Evolutionary conservation across 78 protist genomes (phyloP).

Genomic region (Isochrysis galbana): DNA sequence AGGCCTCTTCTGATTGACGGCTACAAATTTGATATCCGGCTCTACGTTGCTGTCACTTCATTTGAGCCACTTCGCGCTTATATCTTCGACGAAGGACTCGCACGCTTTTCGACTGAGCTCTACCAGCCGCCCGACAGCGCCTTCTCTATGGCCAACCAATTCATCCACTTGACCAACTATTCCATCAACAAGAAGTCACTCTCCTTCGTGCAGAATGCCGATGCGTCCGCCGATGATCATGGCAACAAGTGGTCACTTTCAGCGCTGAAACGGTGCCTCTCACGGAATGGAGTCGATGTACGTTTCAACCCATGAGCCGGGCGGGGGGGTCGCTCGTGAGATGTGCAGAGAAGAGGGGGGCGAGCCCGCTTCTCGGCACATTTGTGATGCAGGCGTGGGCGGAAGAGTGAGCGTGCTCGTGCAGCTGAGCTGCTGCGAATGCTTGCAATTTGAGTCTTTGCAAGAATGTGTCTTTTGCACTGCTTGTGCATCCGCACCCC

Average conservation of each 20-base stretch:
- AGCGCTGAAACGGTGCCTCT: conserved; percentile 34
- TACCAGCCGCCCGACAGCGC: neutral
- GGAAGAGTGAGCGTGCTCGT: too few species aligned
- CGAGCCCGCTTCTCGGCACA: too few species aligned
- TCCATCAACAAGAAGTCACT: conserved; percentile 53
- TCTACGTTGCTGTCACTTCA: conserved; percentile 51
- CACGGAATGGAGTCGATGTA: neutral
- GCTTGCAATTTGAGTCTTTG: too few species aligned
- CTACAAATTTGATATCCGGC: conserved; percentile 70
- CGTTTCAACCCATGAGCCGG: too few species aligned
- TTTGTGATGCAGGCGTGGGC: too few species aligned
- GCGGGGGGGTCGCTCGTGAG: too few species aligned
- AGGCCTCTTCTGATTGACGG: conserved; percentile 65
- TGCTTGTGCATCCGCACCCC: too few species aligned
- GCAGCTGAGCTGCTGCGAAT: too few species aligned
- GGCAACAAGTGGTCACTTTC: conserved; percentile 63
- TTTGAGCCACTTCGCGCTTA: conserved; percentile 58
- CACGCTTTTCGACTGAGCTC: conserved; percentile 56
- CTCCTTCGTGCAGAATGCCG: neutral
- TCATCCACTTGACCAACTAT: conserved; percentile 75
- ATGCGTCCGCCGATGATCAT: neutral
- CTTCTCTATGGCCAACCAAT: neutral
- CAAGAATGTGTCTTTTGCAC: too few species aligned
- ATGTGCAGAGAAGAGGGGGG: too few species aligned
- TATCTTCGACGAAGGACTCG: conserved; percentile 68